Conservation (phyloP, 1,139 yeast genomes). For the Taphrina pruni region DNA sequence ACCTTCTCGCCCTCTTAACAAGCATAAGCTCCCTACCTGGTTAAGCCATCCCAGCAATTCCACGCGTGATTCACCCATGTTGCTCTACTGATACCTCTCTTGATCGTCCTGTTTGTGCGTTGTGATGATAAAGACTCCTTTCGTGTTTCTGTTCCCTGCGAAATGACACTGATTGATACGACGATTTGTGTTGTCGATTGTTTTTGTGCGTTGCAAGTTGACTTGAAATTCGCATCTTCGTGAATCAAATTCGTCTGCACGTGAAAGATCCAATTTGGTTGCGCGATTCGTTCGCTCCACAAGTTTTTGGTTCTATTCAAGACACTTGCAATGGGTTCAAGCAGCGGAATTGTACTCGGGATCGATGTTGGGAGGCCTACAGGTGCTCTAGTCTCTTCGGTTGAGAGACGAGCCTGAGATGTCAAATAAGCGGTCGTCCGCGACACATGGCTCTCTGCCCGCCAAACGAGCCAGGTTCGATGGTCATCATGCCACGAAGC, state of each 20-base stretch:
- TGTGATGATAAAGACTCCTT: no score
- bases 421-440: not conserved
- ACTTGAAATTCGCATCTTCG: not conserved
- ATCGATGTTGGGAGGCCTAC: no score
- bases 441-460: not conserved
- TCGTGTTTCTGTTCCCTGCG: no score
- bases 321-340: no score
- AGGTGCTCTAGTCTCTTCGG: no score
- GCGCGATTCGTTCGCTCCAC: conserved; percentile 3
- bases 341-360: no score
- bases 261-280: not conserved
- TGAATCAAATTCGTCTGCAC: not conserved
- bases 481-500: conserved; percentile 5
- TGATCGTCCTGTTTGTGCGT: no score
- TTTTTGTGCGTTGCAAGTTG: conserved; percentile 4
- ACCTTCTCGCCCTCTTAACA: not conserved
- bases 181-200: conserved; percentile 7
- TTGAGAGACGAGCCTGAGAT: not conserved
- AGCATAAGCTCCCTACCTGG: conserved; percentile 56
- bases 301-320: not conserved
- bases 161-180: not conserved
- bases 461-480: conserved; percentile 21
- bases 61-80: conserved; percentile 74
- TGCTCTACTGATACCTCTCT: no score
- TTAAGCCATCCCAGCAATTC: conserved; percentile 89